Evolutionary conservation across 2,329 filamentous ascomycete genomes (phyloP).

Genomic region (Stemphylium beticola): DNA sequence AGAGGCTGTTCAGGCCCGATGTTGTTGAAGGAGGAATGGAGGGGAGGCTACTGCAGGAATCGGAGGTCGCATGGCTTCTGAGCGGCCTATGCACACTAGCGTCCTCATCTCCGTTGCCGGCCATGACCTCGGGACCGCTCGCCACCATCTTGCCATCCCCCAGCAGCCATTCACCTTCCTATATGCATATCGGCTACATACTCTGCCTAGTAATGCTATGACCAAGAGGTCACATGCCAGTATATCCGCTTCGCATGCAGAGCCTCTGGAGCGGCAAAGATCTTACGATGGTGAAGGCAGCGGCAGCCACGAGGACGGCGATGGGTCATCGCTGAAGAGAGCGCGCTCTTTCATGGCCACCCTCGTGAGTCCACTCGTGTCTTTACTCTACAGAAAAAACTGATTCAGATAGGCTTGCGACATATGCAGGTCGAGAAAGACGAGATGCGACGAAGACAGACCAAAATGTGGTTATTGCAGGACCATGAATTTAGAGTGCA

Average conservation of each 20-base stretch:
- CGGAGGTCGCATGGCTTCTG: background rate
- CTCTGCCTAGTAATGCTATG: slow-evolving; percentile 38
- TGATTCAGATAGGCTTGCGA: slow-evolving; percentile 56
- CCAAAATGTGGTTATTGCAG: slow-evolving; percentile 60
- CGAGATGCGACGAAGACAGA: slow-evolving; percentile 61
- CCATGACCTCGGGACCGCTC: background rate
- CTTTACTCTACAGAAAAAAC: background rate
- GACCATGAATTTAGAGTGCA: slow-evolving; percentile 56
- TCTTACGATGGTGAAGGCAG: slow-evolving; percentile 31
- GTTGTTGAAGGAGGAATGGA: background rate
- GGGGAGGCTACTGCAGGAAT: background rate
- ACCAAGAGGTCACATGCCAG: slow-evolving; percentile 42
- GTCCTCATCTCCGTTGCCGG: slow-evolving; percentile 2
- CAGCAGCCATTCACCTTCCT: background rate
- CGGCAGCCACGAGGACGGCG: slow-evolving; percentile 31
- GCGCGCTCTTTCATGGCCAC: slow-evolving; percentile 47
- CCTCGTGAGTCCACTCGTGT: slow-evolving; percentile 25
- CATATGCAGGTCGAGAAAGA: slow-evolving; percentile 61
- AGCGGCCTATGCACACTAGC: slow-evolving; percentile 13
- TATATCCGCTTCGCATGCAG: slow-evolving; percentile 27
- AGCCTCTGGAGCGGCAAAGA: slow-evolving; percentile 19
- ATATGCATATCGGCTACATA: slow-evolving; percentile 7
- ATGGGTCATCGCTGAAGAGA: slow-evolving; percentile 40
- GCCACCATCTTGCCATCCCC: slow-evolving; percentile 3
- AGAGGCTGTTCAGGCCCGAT: background rate